These are phyloP conservation scores for Xylariaceae sp. DNA, from an alignment of 2,329 filamentous ascomycete species.

Conservation along the genomic window DNA sequence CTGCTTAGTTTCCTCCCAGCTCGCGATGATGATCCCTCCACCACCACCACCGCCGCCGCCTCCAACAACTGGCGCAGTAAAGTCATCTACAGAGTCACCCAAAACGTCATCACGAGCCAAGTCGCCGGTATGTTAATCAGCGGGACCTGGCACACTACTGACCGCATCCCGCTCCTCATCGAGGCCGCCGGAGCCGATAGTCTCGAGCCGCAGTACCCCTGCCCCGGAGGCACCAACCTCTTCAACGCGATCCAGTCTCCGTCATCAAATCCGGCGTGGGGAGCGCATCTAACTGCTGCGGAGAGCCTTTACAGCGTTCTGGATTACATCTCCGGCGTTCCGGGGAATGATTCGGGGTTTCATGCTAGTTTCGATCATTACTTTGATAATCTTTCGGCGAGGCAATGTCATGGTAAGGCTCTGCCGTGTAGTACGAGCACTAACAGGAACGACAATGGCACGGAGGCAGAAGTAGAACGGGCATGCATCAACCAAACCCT, in stretches of 20 bases:
- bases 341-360: constrained; percentile 54
- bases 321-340: constrained; percentile 66
- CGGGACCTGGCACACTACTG: constrained; percentile 58
- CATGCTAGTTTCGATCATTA: constrained; percentile 76
- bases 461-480: too few species aligned
- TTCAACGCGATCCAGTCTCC: constrained; percentile 43
- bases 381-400: constrained; percentile 76
- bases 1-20: constrained; percentile 64
- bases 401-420: constrained; percentile 70
- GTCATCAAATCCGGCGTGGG: constrained; percentile 51
- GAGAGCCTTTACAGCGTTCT: constrained; percentile 53
- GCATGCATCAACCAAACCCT: constrained; percentile 59
- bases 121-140: constrained; percentile 71
- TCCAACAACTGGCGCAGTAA: constrained; percentile 38
- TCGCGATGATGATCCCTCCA: too few species aligned
- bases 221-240: constrained; percentile 45
- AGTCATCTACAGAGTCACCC: constrained; percentile 68
- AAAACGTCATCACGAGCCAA: constrained; percentile 78
- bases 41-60: too few species aligned
- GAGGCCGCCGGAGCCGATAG: constrained; percentile 61
- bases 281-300: constrained; percentile 57
- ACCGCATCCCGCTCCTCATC: constrained; percentile 44
- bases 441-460: too few species aligned
- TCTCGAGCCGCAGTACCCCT: constrained; percentile 70
- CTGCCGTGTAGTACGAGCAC: constrained; percentile 61